Evolutionary conservation across 1,139 yeast genomes (phyloP).

Genomic region (Scheffersomyces segobiensis): DNA sequence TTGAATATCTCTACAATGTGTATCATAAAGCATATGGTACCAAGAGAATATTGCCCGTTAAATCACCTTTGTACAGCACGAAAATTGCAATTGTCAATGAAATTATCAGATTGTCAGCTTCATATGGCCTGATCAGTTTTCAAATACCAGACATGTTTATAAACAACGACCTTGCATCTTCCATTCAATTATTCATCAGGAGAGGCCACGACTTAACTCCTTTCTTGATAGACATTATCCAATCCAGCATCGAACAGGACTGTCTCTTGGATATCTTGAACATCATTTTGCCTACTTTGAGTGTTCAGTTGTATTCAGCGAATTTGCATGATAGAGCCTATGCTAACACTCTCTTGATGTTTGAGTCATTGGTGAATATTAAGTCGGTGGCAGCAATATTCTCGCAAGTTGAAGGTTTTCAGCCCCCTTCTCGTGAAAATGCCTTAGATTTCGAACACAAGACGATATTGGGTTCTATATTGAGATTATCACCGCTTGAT

Average conservation of each 20-base stretch:
- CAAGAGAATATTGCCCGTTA: slow-evolving; percentile 43
- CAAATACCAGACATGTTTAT: slow-evolving; percentile 70
- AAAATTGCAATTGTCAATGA: slow-evolving; percentile 48
- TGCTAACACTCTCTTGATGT: slow-evolving; percentile 50
- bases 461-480: slow-evolving; percentile 76
- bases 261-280: slow-evolving; percentile 60
- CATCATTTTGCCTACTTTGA: slow-evolving; percentile 52
- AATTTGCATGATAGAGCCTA: slow-evolving; percentile 49
- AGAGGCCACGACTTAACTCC: slow-evolving; percentile 44
- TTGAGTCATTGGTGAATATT: slow-evolving; percentile 60
- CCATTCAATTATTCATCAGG: slow-evolving; percentile 25
- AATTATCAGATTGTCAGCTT: slow-evolving; percentile 54
- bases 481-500: slow-evolving; percentile 72
- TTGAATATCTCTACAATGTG: slow-evolving; percentile 46
- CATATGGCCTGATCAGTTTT: slow-evolving; percentile 70
- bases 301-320: slow-evolving; percentile 28
- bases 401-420: slow-evolving; percentile 57
- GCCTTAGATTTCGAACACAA: slow-evolving; percentile 54
- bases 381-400: slow-evolving; percentile 65
- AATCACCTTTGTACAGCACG: slow-evolving; percentile 35
- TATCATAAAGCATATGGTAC: slow-evolving; percentile 41
- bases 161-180: slow-evolving; percentile 32
- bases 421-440: slow-evolving; percentile 43
- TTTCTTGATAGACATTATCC: slow-evolving; percentile 58
- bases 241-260: slow-evolving; percentile 66